Percentiles rank a stretch among this genome's conserved stretches.
Conservation (phyloP, 1,139 yeast genomes). For the Candida albicans region DNA sequence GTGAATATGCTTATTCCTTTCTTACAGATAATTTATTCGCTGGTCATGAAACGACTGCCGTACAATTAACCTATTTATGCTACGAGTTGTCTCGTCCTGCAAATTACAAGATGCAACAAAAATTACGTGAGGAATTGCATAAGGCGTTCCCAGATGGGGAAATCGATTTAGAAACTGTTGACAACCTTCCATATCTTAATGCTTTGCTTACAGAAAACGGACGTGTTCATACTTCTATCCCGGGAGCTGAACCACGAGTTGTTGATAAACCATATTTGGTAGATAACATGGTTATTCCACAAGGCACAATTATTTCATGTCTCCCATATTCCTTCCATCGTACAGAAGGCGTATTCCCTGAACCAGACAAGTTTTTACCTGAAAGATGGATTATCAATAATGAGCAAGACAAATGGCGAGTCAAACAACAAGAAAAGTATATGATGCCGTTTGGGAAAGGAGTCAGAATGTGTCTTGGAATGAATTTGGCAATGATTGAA, state of each 20-base stretch:
- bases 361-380: conserved; percentile 55
- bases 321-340: conserved; percentile 70
- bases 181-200: conserved; percentile 52
- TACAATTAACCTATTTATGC: conserved; percentile 58
- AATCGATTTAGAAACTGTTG: conserved; percentile 43
- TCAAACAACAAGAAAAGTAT: conserved; percentile 48
- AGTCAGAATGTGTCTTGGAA: conserved; percentile 73
- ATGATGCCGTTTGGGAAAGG: conserved; percentile 77
- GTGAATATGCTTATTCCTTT: conserved; percentile 40
- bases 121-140: conserved; percentile 44
- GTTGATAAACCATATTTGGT: conserved; percentile 33
- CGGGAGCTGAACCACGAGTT: conserved; percentile 70
- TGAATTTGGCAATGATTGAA: conserved; percentile 66
- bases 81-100: conserved; percentile 60
- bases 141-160: conserved; percentile 30
- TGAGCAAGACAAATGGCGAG: conserved; percentile 35
- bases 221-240: conserved; percentile 68
- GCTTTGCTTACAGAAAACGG: conserved; percentile 60
- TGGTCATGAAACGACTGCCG: conserved; percentile 78
- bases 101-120: conserved; percentile 40
- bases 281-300: conserved; percentile 33
- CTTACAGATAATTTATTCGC: conserved; percentile 52
- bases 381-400: conserved; percentile 57
- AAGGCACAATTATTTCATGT: conserved; percentile 57
- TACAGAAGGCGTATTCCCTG: conserved; percentile 46